Evolutionary conservation across 139 green algal genomes (phyloP).

Genomic region (Chlorella sp.): DNA sequence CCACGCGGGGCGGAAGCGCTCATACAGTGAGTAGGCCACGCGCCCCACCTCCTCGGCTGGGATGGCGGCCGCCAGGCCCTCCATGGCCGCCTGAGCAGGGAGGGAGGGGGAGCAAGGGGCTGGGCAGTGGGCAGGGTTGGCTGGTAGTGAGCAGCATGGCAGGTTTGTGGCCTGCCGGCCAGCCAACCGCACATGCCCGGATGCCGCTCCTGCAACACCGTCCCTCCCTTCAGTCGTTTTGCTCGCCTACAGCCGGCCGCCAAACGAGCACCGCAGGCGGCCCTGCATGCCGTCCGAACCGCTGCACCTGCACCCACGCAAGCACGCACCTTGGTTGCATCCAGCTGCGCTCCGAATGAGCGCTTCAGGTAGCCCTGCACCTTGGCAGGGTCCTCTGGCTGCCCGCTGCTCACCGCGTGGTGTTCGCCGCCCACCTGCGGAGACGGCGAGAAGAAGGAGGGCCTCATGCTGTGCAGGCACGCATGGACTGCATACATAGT

Average conservation of each 20-base stretch:
- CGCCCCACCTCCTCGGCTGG: conserved; percentile 31
- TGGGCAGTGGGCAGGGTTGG: neutral
- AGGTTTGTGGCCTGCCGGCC: neutral
- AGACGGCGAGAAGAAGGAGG: neutral
- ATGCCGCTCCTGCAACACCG: too few relatives aligned
- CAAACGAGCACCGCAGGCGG: neutral
- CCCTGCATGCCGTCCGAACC: neutral
- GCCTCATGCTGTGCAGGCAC: too few relatives aligned
- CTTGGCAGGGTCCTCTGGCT: conserved; percentile 30
- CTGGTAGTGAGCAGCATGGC: neutral
- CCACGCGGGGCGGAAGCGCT: conserved; percentile 44
- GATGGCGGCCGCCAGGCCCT: conserved; percentile 32
- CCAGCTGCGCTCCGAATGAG: conserved; percentile 36
- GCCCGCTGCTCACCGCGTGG: conserved; percentile 13
- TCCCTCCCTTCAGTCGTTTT: too few relatives aligned
- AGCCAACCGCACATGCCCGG: too few relatives aligned
- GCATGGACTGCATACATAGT: too few relatives aligned
- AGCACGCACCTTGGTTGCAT: conserved; percentile 15
- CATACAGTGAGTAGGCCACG: conserved; percentile 48
- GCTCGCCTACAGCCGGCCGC: too few relatives aligned
- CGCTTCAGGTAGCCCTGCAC: conserved; percentile 41
- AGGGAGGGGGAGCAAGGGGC: neutral
- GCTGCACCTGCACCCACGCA: neutral
- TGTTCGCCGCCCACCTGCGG: conserved; percentile 1
- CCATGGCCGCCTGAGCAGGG: conserved; percentile 33